Percentiles rank a stretch among this genome's conserved stretches.
phyloP scores from a whole-genome alignment of 345 rosid genomes.

The Citrus medica region DNA sequence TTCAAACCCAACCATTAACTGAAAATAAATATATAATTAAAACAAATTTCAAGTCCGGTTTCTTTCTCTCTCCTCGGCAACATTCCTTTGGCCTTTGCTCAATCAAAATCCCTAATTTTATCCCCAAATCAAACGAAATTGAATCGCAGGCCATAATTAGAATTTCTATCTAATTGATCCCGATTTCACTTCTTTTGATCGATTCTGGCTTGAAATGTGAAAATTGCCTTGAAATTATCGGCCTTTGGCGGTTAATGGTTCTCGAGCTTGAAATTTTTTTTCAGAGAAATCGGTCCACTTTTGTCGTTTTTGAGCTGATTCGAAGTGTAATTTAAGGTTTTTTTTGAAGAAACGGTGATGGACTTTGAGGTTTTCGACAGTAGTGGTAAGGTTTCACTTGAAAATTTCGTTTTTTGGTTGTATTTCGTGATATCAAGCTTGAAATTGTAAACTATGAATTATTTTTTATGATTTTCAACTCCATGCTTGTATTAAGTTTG shows the following conservation, averaged over 20 bases:
- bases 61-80: conserved; percentile 18
- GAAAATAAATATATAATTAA: conserved; percentile 13
- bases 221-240: neutral
- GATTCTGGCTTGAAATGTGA: neutral
- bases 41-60: conserved; percentile 37
- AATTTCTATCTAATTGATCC: neutral
- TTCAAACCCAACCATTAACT: conserved; percentile 32
- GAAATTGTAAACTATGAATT: neutral
- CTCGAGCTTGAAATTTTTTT: neutral
- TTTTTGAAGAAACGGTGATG: conserved; percentile 28
- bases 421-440: neutral
- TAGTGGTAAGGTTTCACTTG: conserved; percentile 48
- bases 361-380: conserved; percentile 65
- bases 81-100: conserved; percentile 1
- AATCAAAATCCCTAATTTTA: conserved; percentile 16
- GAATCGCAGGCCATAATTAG: neutral
- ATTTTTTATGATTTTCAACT: neutral
- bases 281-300: neutral
- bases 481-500: neutral
- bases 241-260: neutral
- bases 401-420: neutral
- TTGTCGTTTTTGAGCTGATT: neutral
- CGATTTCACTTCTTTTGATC: neutral
- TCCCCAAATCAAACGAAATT: neutral
- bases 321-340: neutral